Evolutionary conservation across 1,284 basidiomycete genomes (phyloP).

Genomic region (Caloboletus firmus): DNA sequence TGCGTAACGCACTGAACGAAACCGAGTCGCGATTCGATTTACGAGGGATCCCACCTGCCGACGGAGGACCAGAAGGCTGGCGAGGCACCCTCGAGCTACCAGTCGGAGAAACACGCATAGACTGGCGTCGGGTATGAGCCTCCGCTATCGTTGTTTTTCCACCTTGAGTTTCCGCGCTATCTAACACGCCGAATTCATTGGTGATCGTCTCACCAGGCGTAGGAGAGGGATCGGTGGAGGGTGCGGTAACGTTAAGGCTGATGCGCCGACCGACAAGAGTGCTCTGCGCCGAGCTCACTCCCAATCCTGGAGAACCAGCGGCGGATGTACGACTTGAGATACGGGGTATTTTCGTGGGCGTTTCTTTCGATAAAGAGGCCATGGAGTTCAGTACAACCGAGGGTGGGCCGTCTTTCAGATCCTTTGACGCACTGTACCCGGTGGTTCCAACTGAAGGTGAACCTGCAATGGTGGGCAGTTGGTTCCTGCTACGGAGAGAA

Average conservation of each 20-base stretch:
- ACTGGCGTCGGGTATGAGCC: constrained; percentile 42
- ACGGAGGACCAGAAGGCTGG: constrained; percentile 54
- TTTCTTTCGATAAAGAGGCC: constrained; percentile 65
- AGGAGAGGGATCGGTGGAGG: constrained; percentile 67
- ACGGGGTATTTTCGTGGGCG: constrained; percentile 93
- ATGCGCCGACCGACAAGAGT: constrained; percentile 55
- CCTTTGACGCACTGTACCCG: constrained; percentile 49
- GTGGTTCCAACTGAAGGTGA: constrained; percentile 80
- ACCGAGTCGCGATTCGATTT: constrained; percentile 74
- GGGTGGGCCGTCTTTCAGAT: constrained; percentile 55
- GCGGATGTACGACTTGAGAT: constrained; percentile 80
- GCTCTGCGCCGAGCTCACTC: constrained; percentile 50
- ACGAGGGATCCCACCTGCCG: constrained; percentile 51
- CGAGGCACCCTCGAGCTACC: constrained; percentile 61
- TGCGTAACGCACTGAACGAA: constrained; percentile 71
- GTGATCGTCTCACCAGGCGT: constrained; percentile 45
- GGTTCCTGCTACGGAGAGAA: constrained; percentile 70
- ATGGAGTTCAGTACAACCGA: constrained; percentile 51
- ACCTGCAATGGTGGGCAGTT: constrained; percentile 85
- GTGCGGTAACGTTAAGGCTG: constrained; percentile 56
- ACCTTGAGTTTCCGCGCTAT: constrained; percentile 45
- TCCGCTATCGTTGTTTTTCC: constrained; percentile 43
- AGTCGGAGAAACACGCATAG: constrained; percentile 62
- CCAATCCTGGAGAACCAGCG: constrained; percentile 61
- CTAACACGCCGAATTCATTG: constrained; percentile 80